Evolutionary conservation across 768 basidiomycete species (phyloP).

Genomic region (Tylopilus rubrobrunneus): DNA sequence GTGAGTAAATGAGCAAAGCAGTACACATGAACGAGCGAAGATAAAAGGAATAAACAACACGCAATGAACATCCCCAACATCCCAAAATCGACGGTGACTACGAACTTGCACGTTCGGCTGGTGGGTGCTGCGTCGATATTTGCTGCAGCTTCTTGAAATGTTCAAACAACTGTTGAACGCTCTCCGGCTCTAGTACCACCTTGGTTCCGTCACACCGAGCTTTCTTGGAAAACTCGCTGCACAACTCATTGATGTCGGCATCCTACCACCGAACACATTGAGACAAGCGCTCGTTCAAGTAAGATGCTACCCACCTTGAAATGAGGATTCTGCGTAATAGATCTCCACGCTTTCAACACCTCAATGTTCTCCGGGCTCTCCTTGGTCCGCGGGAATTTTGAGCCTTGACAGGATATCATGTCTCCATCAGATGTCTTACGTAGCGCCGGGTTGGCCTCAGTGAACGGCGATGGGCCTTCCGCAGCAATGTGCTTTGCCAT

Average conservation of each 20-base stretch:
- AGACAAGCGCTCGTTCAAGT: background rate
- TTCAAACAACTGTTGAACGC: constrained; percentile 43
- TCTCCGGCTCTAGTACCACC: constrained; percentile 63
- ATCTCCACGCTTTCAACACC: constrained; percentile 75
- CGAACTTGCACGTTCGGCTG: constrained; percentile 12
- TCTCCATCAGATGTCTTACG: constrained; percentile 48
- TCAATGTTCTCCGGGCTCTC: constrained; percentile 74
- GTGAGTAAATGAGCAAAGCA: constrained; percentile 3
- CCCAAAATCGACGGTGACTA: constrained; percentile 1
- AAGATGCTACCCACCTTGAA: constrained; percentile 57
- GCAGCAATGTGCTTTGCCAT: constrained; percentile 45
- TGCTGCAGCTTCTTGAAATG: constrained; percentile 31
- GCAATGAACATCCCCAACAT: background rate
- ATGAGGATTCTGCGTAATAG: constrained; percentile 67
- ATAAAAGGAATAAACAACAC: constrained; percentile 20
- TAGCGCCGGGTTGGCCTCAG: constrained; percentile 22
- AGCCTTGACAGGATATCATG: constrained; percentile 63
- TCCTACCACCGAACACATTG: constrained; percentile 40
- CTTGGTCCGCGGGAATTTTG: constrained; percentile 64
- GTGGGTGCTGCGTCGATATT: constrained; percentile 5
- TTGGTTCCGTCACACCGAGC: constrained; percentile 82
- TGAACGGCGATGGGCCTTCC: constrained; percentile 61
- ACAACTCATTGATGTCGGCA: constrained; percentile 74
- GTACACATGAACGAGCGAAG: constrained; percentile 16
- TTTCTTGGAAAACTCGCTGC: constrained; percentile 75